Evolutionary conservation across 306 rosid genomes (phyloP).

Genomic region (Senna tora): DNA sequence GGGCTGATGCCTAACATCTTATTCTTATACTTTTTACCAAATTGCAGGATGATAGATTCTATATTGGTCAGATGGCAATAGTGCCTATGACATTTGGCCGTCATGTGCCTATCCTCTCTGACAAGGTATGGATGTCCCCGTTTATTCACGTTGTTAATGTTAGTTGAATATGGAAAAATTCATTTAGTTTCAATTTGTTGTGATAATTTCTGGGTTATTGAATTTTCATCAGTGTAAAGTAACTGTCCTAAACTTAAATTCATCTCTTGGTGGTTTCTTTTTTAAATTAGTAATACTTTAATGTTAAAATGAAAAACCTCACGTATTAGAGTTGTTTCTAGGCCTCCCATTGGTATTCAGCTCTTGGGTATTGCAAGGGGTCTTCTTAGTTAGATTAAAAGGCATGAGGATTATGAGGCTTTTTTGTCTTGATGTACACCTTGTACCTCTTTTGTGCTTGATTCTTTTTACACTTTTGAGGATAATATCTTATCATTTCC

Average conservation of each 20-base stretch:
- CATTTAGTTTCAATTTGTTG: no score
- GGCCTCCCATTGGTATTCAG: background rate
- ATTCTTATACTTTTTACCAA: conserved; percentile 16
- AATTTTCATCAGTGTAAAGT: no score
- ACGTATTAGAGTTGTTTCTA: background rate
- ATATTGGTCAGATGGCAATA: conserved; percentile 85
- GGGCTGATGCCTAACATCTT: conserved; percentile 26
- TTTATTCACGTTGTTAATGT: no score
- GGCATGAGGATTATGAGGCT: background rate
- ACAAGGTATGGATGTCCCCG: conserved; percentile 58
- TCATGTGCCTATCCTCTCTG: conserved; percentile 84
- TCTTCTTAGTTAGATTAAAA: conserved; percentile 7
- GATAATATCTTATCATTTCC: background rate
- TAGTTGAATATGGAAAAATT: no score
- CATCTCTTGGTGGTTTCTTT: no score
- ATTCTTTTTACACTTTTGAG: background rate
- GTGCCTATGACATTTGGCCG: conserved; percentile 96
- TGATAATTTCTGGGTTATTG: no score
- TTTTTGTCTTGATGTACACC: background rate
- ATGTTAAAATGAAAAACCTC: no score
- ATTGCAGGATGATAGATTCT: conserved; percentile 92
- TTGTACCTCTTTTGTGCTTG: background rate
- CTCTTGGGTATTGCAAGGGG: background rate
- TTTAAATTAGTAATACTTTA: no score
- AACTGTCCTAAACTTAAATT: no score